A percentile compares a stretch with the other conserved stretches of the same genome.
These are phyloP conservation scores for Penicillium sclerotigenum DNA, from an alignment of 2,329 filamentous ascomycete species.

Conservation along the genomic window DNA sequence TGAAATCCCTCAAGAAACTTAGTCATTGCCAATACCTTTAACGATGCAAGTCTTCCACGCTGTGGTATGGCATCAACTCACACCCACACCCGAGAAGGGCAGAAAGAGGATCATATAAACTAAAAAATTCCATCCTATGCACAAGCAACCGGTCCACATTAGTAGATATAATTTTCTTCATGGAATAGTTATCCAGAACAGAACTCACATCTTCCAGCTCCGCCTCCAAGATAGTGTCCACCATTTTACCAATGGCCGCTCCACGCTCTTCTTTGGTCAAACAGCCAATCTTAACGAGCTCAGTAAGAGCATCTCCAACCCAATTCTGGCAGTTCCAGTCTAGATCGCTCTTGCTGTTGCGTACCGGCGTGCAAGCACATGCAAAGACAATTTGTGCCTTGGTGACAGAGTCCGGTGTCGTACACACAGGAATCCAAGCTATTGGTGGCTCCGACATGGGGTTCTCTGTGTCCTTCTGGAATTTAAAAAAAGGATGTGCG, in stretches of 20 bases:
- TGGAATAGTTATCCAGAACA: neutral
- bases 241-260: conserved; percentile 26
- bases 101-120: neutral
- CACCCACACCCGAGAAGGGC: neutral
- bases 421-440: conserved; percentile 18
- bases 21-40: neutral
- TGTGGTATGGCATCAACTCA: neutral
- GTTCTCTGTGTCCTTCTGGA: conserved; percentile 10
- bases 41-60: neutral
- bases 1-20: neutral
- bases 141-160: neutral
- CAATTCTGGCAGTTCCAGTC: conserved; percentile 37
- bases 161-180: neutral
- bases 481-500: conserved; percentile 29
- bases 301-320: conserved; percentile 29
- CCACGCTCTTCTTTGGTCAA: conserved; percentile 18
- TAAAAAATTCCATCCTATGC: neutral
- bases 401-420: conserved; percentile 8
- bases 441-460: conserved; percentile 11
- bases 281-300: conserved; percentile 23
- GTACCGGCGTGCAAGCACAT: conserved; percentile 21
- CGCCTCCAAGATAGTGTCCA: conserved; percentile 29
- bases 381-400: conserved; percentile 17
- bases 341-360: conserved; percentile 21
- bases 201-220: conserved; percentile 16